Percentiles rank a stretch among this genome's conserved stretches.
phyloP scores from a whole-genome alignment of 1,284 basidiomycete genomes.

The Cutaneotrichosporon cavernicola region DNA sequence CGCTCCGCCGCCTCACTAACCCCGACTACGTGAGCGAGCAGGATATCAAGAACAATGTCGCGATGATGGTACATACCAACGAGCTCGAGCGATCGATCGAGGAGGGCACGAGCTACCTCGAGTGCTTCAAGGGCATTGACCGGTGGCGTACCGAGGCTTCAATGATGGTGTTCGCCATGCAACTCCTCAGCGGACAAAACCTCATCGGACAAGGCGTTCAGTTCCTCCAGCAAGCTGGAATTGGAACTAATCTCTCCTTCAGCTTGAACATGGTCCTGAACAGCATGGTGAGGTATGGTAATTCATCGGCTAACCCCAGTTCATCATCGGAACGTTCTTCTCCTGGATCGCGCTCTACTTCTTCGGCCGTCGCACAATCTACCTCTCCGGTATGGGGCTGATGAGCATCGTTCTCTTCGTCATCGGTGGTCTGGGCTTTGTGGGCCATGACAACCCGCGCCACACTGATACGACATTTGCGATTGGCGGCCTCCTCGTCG shows the following conservation, averaged over 20 bases:
- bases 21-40: slow-evolving; percentile 27
- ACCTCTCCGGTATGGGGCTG: slow-evolving; percentile 26
- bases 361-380: slow-evolving; percentile 24
- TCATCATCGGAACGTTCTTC: slow-evolving; percentile 18
- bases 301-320: not conserved
- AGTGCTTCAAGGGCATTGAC: slow-evolving; percentile 36
- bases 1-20: slow-evolving; percentile 31
- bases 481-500: slow-evolving; percentile 25
- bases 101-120: slow-evolving; percentile 29
- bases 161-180: slow-evolving; percentile 29
- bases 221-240: slow-evolving; percentile 52
- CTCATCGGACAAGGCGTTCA: slow-evolving; percentile 31
- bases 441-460: slow-evolving; percentile 6
- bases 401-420: slow-evolving; percentile 18
- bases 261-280: slow-evolving; percentile 44
- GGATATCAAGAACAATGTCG: slow-evolving; percentile 31
- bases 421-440: slow-evolving; percentile 25
- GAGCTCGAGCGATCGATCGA: slow-evolving; percentile 32
- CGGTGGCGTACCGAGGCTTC: slow-evolving; percentile 28
- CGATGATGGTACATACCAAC: slow-evolving; percentile 43
- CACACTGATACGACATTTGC: slow-evolving; percentile 11
- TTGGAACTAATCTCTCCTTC: slow-evolving; percentile 46
- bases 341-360: slow-evolving; percentile 15
- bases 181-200: slow-evolving; percentile 21
- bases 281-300: not conserved